A percentile compares a stretch with the other conserved stretches of the same genome.
These are phyloP conservation scores for Fomitopsis palustris DNA, from an alignment of 1,284 basidiomycete species.

Conservation along the genomic window DNA sequence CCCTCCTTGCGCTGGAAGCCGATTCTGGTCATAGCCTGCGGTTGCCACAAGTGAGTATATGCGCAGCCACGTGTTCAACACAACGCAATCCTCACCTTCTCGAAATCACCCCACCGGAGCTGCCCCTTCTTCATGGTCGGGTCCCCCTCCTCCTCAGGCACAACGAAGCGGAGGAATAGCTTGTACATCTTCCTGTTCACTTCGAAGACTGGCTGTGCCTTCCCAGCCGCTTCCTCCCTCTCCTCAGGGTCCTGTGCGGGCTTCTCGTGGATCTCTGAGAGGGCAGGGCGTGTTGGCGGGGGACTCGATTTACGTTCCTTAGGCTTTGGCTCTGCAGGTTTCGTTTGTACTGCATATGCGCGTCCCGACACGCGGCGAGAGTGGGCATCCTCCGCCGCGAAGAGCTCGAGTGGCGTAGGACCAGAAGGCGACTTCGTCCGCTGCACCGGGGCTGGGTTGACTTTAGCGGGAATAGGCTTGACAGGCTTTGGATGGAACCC, in stretches of 20 bases:
- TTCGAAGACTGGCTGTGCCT: not conserved
- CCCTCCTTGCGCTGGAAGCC: not conserved
- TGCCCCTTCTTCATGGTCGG: not conserved
- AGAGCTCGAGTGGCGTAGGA: not conserved
- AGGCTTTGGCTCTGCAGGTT: not conserved
- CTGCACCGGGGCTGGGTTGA: not conserved
- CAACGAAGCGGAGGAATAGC: slow-evolving; percentile 1
- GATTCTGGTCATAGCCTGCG: not conserved
- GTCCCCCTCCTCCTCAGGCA: not conserved
- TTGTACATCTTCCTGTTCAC: not conserved
- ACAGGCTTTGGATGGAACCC: not conserved
- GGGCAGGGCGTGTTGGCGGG: not conserved
- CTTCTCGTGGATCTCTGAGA: not conserved
- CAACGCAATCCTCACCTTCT: not conserved
- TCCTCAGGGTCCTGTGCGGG: not conserved
- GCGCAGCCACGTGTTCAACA: not conserved
- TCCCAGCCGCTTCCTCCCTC: not conserved
- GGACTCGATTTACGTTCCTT: not conserved
- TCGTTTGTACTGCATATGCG: not conserved
- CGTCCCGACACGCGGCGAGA: not conserved
- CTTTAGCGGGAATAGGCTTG: not conserved
- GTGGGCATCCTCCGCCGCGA: not conserved
- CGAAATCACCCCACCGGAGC: not conserved
- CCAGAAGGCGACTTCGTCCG: not conserved
- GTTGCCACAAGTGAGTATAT: not conserved